A percentile compares a stretch with the other conserved stretches of the same genome.
phyloP scores from a whole-genome alignment of 257 asterid genomes.

The Ophiorrhiza pumila region DNA sequence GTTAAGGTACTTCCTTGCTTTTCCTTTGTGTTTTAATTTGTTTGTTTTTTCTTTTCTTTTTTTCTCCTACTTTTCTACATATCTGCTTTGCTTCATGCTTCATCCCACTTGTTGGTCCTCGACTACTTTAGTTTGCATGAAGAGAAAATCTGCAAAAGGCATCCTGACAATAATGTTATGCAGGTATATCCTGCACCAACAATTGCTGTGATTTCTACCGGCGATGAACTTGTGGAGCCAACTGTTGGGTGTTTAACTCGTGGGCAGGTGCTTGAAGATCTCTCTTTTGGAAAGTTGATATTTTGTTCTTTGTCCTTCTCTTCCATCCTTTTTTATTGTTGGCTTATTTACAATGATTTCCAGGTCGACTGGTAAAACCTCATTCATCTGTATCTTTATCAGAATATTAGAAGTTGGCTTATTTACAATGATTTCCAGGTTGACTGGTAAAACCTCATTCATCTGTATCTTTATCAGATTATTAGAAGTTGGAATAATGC shows the following conservation, averaged over 20 bases:
- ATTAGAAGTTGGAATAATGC: neutral
- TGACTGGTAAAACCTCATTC: neutral
- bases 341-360: neutral
- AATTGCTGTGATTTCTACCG: constrained; percentile 86
- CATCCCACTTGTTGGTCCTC: constrained; percentile 20
- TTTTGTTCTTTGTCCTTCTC: neutral
- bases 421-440: neutral
- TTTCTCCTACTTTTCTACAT: constrained; percentile 1
- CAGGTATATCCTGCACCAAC: constrained; percentile 75
- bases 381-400: neutral
- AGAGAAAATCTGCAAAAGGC: neutral
- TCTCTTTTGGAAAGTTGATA: constrained; percentile 6
- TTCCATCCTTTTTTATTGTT: neutral
- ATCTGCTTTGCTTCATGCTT: constrained; percentile 4
- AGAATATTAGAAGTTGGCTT: neutral
- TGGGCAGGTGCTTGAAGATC: constrained; percentile 69
- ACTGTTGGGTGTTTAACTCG: constrained; percentile 44
- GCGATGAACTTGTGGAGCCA: constrained; percentile 96
- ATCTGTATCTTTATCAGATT: neutral
- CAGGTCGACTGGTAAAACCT: neutral
- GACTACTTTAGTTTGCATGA: constrained; percentile 11
- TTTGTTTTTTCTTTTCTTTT: constrained; percentile 7
- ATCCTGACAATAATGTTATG: constrained; percentile 18
- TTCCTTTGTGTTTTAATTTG: neutral
- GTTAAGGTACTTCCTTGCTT: constrained; percentile 54